Percentiles rank a stretch among this genome's conserved stretches.
Evolutionary conservation across 208 protist species (phyloP).

Genomic region (Wallacemonas collosoma): DNA sequence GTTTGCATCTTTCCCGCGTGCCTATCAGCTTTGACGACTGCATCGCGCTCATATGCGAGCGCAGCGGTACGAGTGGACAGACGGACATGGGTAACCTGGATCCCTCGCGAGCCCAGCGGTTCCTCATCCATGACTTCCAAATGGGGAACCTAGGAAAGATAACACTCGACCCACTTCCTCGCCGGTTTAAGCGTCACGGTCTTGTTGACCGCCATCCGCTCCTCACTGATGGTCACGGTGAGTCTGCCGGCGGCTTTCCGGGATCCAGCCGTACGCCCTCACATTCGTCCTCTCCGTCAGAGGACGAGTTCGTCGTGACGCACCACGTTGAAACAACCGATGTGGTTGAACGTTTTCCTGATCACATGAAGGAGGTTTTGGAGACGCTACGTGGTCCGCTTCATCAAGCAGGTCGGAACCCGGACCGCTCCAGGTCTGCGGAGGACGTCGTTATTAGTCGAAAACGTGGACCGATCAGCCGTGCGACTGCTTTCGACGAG

Average conservation of each 20-base stretch:
- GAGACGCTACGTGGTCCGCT: conserved; percentile 49
- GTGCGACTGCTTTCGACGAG: conserved; percentile 53
- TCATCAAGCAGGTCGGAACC: not conserved
- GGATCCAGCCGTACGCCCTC: too few relatives aligned
- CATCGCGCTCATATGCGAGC: conserved; percentile 88
- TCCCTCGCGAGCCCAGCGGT: conserved; percentile 62
- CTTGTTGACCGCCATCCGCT: not conserved
- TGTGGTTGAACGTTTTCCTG: conserved; percentile 74
- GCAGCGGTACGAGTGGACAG: conserved; percentile 80
- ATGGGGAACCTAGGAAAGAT: conserved; percentile 79
- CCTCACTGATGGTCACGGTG: not conserved
- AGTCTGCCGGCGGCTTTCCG: not conserved
- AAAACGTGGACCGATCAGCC: conserved; percentile 78
- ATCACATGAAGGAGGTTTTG: conserved; percentile 82
- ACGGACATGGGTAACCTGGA: conserved; percentile 85
- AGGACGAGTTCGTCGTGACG: conserved; percentile 48
- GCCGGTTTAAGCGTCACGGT: conserved; percentile 33
- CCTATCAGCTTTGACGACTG: conserved; percentile 91
- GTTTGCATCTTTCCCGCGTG: conserved; percentile 76
- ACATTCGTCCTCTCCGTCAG: not conserved
- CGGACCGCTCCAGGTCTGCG: not conserved
- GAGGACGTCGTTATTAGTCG: conserved; percentile 78
- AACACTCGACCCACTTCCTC: conserved; percentile 83
- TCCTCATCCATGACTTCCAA: conserved; percentile 89
- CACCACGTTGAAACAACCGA: conserved; percentile 79